Evolutionary conservation across 345 rosid genomes (phyloP), one percentile per base, ranked within the genome.

Genomic region (Kernera saxatilis): DNA sequence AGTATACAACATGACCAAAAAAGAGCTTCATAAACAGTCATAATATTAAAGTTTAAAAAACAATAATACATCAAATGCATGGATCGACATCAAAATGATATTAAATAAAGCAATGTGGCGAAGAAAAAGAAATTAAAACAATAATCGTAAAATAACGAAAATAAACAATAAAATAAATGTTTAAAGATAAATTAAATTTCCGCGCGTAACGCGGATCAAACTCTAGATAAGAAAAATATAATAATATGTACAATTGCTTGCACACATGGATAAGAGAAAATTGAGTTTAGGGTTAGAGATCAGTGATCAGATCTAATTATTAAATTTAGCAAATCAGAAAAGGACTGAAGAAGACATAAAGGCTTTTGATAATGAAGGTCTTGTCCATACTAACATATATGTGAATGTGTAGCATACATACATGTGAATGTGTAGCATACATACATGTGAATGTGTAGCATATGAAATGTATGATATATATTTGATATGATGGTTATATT

Each of bases 271-370:
- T 35, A 67, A 68, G 74, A 67, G 56, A 74, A 74, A 68, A 62
- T 5, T 37, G 54, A 62, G 71, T 54, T 62, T 55, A 63, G 53
- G 70, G 75, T 69, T 55, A 69, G 65, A 55, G 64, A 73, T 72
- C 27, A 54, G 74, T 53, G 66, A 45, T 70, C 75, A 56, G 75
- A 70, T 76, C 71, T 69, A 54, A 63, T 27, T 54, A 70, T 69
- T 69, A 69, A 69, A 70, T 76, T 75, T 76, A 70, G 79, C 71
- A 69, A 69, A 76, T 63, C 51, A 70, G 79, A 76, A 35, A 76
- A 77, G 61, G 82, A 73, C 50, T 80, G 86, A 87, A 57, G 64
- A 77, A 19, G 87, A 83, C 87, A 81, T 78, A 80, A 83, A 80
- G 88, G 11, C 37, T n/a, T 74, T 67, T 74, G 74, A 82, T 67